Percentiles rank a stretch among this genome's conserved stretches.
Evolutionary conservation across 1,284 basidiomycete genomes (phyloP).

Genomic region (Athelia psychrophila): DNA sequence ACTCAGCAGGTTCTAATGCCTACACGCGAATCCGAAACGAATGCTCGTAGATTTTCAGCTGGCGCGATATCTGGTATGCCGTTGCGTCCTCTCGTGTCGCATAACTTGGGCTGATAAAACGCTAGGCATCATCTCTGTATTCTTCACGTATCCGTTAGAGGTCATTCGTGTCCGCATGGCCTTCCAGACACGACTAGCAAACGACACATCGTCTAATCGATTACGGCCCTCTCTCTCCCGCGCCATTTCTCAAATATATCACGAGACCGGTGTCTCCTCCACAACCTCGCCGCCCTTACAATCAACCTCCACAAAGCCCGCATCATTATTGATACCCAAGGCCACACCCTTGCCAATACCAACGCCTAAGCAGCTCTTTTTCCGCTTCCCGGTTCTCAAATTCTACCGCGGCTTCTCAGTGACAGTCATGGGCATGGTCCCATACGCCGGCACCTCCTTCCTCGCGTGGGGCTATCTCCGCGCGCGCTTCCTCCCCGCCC

Average conservation of each 20-base stretch:
- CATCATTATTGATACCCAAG: neutral
- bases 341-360: constrained; percentile 8
- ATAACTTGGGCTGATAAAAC: constrained; percentile 4
- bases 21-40: constrained; percentile 76
- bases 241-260: constrained; percentile 68
- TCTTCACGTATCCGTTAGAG: constrained; percentile 94
- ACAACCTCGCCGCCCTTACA: neutral
- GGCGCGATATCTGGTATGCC: constrained; percentile 82
- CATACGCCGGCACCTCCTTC: constrained; percentile 97
- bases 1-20: constrained; percentile 73
- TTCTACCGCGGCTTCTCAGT: constrained; percentile 97
- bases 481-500: constrained; percentile 53
- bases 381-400: constrained; percentile 73
- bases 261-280: constrained; percentile 44
- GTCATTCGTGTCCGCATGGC: constrained; percentile 95
- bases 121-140: constrained; percentile 83
- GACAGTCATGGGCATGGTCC: constrained; percentile 90
- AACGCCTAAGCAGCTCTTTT: constrained; percentile 33
- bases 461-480: constrained; percentile 88
- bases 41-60: constrained; percentile 80
- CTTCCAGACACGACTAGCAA: constrained; percentile 65
- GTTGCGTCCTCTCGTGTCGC: constrained; percentile 5
- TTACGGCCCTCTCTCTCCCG: constrained; percentile 59
- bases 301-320: neutral
- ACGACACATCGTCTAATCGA: constrained; percentile 19